phyloP scores from a whole-genome alignment of 352 stramenopile species.

The Globisporangium cylindrosporum region DNA sequence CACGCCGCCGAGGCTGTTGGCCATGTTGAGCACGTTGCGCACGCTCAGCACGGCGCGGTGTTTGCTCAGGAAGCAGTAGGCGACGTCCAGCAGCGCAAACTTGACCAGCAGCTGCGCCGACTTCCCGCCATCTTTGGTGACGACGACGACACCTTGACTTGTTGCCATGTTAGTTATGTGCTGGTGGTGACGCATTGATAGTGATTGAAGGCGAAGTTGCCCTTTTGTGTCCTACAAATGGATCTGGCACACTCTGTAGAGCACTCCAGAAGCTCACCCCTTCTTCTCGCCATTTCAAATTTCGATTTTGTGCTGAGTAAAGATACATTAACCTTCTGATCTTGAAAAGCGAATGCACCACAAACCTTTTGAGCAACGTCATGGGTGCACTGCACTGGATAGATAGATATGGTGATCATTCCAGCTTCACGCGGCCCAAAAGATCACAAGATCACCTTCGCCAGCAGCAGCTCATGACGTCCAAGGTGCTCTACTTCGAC shows the following conservation, averaged over 20 bases:
- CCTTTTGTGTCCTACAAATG: background rate
- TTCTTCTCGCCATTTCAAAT: background rate
- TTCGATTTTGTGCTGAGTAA: no score
- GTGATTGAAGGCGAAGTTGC: background rate
- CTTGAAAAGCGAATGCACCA: background rate
- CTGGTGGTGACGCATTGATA: background rate
- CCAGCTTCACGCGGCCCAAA: background rate
- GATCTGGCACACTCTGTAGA: slow-evolving; percentile 2
- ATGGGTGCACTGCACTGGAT: background rate
- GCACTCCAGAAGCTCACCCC: background rate
- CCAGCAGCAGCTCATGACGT: slow-evolving; percentile 19
- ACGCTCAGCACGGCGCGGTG: slow-evolving; percentile 40
- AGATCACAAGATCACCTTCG: slow-evolving; percentile 6
- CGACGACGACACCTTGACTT: background rate
- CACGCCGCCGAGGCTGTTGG: slow-evolving; percentile 48
- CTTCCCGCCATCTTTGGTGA: background rate
- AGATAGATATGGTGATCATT: no score
- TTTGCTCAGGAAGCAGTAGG: slow-evolving; percentile 64
- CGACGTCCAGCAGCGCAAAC: slow-evolving; percentile 66
- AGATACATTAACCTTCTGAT: background rate
- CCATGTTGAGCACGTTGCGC: slow-evolving; percentile 56
- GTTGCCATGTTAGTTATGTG: background rate
- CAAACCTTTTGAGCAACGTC: background rate
- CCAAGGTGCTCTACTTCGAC: slow-evolving; percentile 57
- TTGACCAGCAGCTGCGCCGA: slow-evolving; percentile 29